Evolutionary conservation across 371 early-diverging fungal genomes (phyloP), one percentile per base, ranked within the genome.

Genomic region (Syncephalastrum monosporum): DNA sequence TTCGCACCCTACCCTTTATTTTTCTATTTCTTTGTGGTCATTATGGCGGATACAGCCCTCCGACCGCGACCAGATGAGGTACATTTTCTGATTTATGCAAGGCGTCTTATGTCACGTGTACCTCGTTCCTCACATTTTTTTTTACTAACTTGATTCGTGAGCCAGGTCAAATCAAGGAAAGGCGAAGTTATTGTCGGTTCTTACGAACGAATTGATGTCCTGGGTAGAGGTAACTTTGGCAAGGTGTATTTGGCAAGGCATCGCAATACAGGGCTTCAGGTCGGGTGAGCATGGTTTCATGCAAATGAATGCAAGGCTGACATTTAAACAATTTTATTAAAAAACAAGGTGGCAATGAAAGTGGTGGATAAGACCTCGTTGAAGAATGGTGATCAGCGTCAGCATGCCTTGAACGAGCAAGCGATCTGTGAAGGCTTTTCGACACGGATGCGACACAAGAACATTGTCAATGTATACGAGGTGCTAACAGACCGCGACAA

Each of bases 141-240:
- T 10, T 6, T 33, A 33, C 38, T 33, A 33, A 33, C 8, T 6
- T 33, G 38, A 33, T 33, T 12, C 38, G 0, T 15, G 4, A 13
- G 15, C 42, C 47, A 50, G 55, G n/a, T 61, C 42, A 50, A 56
- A 44, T 25, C 56, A 25, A 47, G 56, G 27, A 61, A 60, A 47
- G 33, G 45, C n/a, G 17, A 48, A 24, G 19, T 53, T 13, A 58
- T 66, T 38, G 42, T 61, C 27, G 59, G 52, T 16, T 63, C 64
- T 33, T 78, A 78, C 61, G 56, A 63, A 19, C 65, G 58, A 17
- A 62, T 85, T 19, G 71, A 81, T 44, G 82, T 82, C 17, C 68
- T 94, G 41, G 95, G 93, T 6, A 84, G 86, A 59, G 95, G 95
- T 6, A 92, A 90, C 38, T 92, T 90, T 73, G 90, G 91, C 47